Percentiles rank a stretch among this genome's conserved stretches.
phyloP scores from a whole-genome alignment of 495 filamentous ascomycete species.

The Schizothecium vesticola region DNA sequence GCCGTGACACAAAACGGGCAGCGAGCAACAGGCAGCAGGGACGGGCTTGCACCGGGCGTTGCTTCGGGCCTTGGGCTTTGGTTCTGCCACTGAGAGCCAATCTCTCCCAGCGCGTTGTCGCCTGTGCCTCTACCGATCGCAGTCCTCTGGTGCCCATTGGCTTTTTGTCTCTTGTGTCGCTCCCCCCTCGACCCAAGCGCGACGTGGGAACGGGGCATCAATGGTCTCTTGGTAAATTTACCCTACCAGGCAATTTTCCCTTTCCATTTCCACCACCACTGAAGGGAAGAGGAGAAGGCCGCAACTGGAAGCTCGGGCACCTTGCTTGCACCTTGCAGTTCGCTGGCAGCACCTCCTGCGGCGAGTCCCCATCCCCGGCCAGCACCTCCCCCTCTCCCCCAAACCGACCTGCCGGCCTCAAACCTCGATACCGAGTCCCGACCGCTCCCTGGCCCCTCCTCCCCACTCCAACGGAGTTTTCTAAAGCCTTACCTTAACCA shows the following conservation, averaged over 20 bases:
- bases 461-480: constrained; percentile 5
- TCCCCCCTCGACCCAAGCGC: constrained; percentile 9
- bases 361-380: not conserved
- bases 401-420: not conserved
- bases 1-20: not conserved
- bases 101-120: constrained; percentile 6
- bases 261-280: not conserved
- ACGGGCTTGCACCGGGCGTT: not conserved
- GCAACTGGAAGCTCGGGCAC: too few relatives aligned
- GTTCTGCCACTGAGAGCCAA: constrained; percentile 7
- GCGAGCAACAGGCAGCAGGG: not conserved
- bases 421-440: not conserved
- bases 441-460: not conserved
- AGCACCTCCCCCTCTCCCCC: not conserved
- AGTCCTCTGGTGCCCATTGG: constrained; percentile 1
- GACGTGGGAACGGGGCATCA: constrained; percentile 7
- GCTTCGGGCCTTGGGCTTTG: not conserved
- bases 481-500: constrained; percentile 1
- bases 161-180: not conserved
- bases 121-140: constrained; percentile 4
- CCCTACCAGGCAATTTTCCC: not conserved
- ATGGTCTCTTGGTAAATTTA: constrained; percentile 7
- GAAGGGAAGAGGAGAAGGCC: not conserved
- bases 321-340: not conserved
- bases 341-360: not conserved